Evolutionary conservation across 768 basidiomycete genomes (phyloP).

Genomic region (Bullera alba): DNA sequence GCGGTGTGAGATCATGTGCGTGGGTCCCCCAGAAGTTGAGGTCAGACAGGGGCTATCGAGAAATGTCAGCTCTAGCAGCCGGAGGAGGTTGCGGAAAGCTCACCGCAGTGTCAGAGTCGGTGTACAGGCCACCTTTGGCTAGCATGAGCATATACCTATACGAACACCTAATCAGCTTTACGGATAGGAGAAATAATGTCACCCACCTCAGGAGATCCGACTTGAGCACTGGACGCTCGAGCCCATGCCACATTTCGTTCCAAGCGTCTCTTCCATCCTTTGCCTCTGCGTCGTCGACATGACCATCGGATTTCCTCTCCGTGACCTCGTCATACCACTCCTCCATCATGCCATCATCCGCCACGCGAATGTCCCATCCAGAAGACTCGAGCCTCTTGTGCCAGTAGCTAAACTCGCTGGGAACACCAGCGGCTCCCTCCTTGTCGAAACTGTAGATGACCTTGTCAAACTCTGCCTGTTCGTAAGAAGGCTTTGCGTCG

Average conservation of each 20-base stretch:
- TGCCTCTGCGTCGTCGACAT: neutral
- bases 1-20: constrained; percentile 1
- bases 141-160: constrained; percentile 10
- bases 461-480: neutral
- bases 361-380: constrained; percentile 10
- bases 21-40: constrained; percentile 8
- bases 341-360: constrained; percentile 9
- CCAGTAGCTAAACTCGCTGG: constrained; percentile 1
- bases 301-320: neutral
- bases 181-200: neutral
- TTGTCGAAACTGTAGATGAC: neutral
- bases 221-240: constrained; percentile 7
- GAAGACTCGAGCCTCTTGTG: neutral
- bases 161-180: neutral
- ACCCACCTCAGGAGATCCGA: constrained; percentile 10
- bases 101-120: constrained; percentile 12
- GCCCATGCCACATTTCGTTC: constrained; percentile 4
- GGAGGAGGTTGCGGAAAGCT: neutral
- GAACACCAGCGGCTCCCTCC: constrained; percentile 1
- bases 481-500: neutral
- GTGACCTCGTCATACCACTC: constrained; percentile 3
- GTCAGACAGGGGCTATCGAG: constrained; percentile 1
- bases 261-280: neutral
- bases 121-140: constrained; percentile 9
- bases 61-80: neutral